Evolutionary conservation across 2,329 filamentous ascomycete genomes (phyloP), one percentile per base, ranked within the genome.

Genomic region (Colletotrichum sp.): DNA sequence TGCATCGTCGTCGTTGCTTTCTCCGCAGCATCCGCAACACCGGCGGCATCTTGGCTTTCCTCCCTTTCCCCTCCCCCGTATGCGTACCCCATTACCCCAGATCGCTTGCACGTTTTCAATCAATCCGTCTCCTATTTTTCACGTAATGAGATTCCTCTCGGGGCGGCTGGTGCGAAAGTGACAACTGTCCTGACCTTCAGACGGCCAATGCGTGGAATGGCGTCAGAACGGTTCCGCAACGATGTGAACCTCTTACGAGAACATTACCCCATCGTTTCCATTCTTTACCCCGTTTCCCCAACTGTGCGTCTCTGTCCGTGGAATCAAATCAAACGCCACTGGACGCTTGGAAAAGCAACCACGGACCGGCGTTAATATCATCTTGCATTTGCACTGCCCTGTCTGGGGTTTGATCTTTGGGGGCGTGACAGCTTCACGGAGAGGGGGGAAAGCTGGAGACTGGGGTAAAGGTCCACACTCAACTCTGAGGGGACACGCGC

Each of bases 171-270:
- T 49, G 19, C 39, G 19, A 49, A 49, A 44, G 9, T 36, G n/a
- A 29, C 16, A 16, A 52, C 6, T 19, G 57, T 22, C 8, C 8
- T 55, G 69, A 11, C 19, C 30, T 22, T 22, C 25, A 15, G 52
- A 34, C 30, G 69, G 72, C n/a, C 62, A 67, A 39, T 55, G 72
- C 69, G 69, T 72, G 19, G 5, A 16, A 69, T 61, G 57, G 64
- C 39, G 57, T 64, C 44, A 69, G 39, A 34, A 32, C 44, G 62
- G 73, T 73, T 64, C 69, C 39, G 70, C 55, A 12, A 8, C 36
- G 34, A 73, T 68, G 55, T 22, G 25, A 76, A 73, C 8, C 73
- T 73, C 25, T 76, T 73, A 73, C 73, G 70, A 69, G 70, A 76
- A 22, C 36, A 57, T 76, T 76, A 69, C 64, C 44, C 44, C 69